Evolutionary conservation across 2,329 filamentous ascomycete species (phyloP).

Genomic region (Leptographium radiaticola): DNA sequence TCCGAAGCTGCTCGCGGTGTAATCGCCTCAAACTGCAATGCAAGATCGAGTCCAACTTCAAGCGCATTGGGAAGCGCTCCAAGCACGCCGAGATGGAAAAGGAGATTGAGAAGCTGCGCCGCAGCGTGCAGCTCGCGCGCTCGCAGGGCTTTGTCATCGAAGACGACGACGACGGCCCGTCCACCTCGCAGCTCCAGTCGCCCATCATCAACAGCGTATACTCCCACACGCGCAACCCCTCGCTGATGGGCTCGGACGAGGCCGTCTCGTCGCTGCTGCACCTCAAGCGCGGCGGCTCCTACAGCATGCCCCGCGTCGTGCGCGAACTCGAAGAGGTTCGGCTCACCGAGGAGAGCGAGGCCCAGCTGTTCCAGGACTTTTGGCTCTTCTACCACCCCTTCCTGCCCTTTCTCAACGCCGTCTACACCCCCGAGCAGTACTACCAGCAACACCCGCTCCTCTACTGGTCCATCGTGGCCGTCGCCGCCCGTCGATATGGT

Average conservation of each 20-base stretch:
- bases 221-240: constrained; percentile 47
- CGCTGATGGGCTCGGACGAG: constrained; percentile 55
- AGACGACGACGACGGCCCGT: constrained; percentile 31
- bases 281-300: constrained; percentile 51
- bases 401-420: constrained; percentile 58
- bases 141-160: constrained; percentile 37
- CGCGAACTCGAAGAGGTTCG: constrained; percentile 51
- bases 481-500: constrained; percentile 59
- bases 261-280: constrained; percentile 54
- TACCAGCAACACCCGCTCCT: constrained; percentile 66
- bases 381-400: constrained; percentile 67
- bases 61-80: constrained; percentile 65
- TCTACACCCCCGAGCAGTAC: constrained; percentile 57
- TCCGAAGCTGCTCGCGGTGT: constrained; percentile 65
- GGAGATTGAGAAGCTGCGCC: constrained; percentile 58
- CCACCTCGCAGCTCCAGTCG: constrained; percentile 42
- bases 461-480: constrained; percentile 73
- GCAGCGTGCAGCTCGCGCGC: constrained; percentile 46
- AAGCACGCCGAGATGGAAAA: constrained; percentile 80
- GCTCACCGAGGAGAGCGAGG: constrained; percentile 49
- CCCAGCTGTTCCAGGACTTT: constrained; percentile 58
- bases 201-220: constrained; percentile 41
- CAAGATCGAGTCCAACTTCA: constrained; percentile 81
- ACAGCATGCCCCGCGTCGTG: constrained; percentile 44
- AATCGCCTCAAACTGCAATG: constrained; percentile 68